Evolutionary conservation across 192 early-diverging fungal species (phyloP).

Genomic region (Mortierella antarctica): DNA sequence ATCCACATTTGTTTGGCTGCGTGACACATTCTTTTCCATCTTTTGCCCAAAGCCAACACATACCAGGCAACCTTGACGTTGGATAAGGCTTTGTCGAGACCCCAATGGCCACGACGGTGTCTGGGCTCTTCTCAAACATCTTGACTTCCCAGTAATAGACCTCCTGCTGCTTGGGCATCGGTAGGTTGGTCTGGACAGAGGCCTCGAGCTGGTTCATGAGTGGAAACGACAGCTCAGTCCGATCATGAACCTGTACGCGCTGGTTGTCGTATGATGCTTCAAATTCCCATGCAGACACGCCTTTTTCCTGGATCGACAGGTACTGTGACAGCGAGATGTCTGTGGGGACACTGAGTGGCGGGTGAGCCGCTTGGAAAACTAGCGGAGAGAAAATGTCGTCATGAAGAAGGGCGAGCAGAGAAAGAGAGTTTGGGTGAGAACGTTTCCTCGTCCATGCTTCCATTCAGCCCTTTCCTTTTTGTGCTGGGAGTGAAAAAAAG

Average conservation of each 20-base stretch:
- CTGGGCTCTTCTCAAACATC: constrained; percentile 77
- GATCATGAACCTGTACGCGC: constrained; percentile 65
- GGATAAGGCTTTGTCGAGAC: constrained; percentile 84
- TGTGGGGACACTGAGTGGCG: constrained; percentile 79
- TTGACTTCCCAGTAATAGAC: constrained; percentile 91
- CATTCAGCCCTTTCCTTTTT: too few species aligned
- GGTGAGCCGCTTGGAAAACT: constrained; percentile 81
- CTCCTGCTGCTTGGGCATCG: constrained; percentile 82
- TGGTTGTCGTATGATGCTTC: constrained; percentile 71
- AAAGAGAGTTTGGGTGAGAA: too few species aligned
- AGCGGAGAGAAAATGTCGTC: neutral
- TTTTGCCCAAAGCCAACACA: neutral
- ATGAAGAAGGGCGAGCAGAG: too few species aligned
- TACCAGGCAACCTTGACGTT: constrained; percentile 71
- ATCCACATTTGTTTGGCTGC: too few species aligned
- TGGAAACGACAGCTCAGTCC: constrained; percentile 79
- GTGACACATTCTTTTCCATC: neutral
- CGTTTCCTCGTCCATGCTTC: too few species aligned
- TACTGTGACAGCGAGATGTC: constrained; percentile 81
- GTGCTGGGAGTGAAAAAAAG: too few species aligned
- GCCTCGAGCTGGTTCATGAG: constrained; percentile 70
- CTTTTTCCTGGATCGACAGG: constrained; percentile 81
- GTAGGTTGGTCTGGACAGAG: constrained; percentile 83
- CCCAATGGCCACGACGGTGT: constrained; percentile 76
- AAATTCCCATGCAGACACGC: constrained; percentile 89